Conservation (phyloP, 1,139 yeast genomes). For the Kodamaea suecica region DNA sequence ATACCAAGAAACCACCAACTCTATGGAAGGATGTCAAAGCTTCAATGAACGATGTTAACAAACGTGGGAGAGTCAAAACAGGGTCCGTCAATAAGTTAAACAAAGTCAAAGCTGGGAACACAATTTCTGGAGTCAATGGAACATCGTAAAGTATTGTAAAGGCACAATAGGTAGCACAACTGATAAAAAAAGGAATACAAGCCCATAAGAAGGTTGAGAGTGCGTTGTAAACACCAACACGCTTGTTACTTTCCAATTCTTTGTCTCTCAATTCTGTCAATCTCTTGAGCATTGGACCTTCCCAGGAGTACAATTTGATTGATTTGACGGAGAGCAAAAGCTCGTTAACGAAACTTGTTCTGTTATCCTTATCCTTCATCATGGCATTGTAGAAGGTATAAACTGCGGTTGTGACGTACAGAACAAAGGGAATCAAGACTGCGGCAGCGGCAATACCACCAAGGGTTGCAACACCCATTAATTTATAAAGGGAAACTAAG, state of each 20-base stretch:
- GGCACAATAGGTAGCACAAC: slow-evolving; percentile 20
- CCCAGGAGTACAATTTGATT: slow-evolving; percentile 23
- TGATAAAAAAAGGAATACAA: slow-evolving; percentile 23
- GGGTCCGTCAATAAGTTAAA: slow-evolving; percentile 27
- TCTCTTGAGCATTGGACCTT: slow-evolving; percentile 21
- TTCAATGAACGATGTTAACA: slow-evolving; percentile 20
- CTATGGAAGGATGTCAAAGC: slow-evolving; percentile 24
- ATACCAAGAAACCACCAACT: slow-evolving; percentile 20
- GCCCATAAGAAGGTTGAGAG: slow-evolving; percentile 21
- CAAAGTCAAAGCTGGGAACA: slow-evolving; percentile 27
- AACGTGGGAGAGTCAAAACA: slow-evolving; percentile 21
- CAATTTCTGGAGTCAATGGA: slow-evolving; percentile 22
- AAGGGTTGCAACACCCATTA: slow-evolving; percentile 25
- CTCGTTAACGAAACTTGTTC: slow-evolving; percentile 27
- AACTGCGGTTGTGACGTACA: slow-evolving; percentile 19
- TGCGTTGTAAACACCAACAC: slow-evolving; percentile 21
- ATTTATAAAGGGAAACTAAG: slow-evolving; percentile 20
- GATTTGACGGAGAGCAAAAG: slow-evolving; percentile 27
- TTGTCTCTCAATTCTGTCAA: slow-evolving; percentile 21
- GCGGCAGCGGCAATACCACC: slow-evolving; percentile 24
- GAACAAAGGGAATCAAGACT: slow-evolving; percentile 21
- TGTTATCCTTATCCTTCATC: slow-evolving; percentile 25
- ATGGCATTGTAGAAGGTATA: slow-evolving; percentile 18
- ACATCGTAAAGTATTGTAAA: slow-evolving; percentile 17
- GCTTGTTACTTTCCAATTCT: slow-evolving; percentile 17